Conservation (phyloP, 345 rosid genomes). For the Leavenworthia alabamica region DNA sequence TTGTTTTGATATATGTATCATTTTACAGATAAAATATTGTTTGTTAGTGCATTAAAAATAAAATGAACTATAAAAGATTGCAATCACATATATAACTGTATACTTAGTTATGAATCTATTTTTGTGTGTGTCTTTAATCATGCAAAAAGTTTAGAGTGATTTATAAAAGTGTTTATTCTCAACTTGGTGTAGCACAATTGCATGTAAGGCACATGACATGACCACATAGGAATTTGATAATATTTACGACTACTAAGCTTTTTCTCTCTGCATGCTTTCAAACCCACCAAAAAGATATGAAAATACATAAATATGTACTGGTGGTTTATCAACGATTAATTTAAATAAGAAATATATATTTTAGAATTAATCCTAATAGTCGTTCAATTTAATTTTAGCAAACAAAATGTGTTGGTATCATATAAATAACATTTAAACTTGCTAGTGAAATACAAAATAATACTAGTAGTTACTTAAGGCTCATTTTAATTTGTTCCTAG, state of each 20-base stretch:
- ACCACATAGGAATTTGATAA: constrained; percentile 26
- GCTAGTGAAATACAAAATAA: background rate
- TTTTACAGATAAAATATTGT: background rate
- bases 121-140: background rate
- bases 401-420: too few species aligned
- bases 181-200: constrained; percentile 19
- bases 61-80: background rate
- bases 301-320: too few species aligned
- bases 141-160: background rate
- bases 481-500: constrained; percentile 23
- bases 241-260: constrained; percentile 3
- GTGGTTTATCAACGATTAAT: too few species aligned
- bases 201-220: constrained; percentile 32
- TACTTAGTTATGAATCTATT: background rate
- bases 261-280: too few species aligned
- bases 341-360: too few species aligned
- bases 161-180: background rate
- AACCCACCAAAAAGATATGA: too few species aligned
- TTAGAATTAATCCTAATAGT: too few species aligned
- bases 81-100: background rate
- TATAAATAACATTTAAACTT: background rate
- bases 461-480: background rate
- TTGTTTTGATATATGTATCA: background rate
- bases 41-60: background rate
- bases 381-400: too few species aligned